These are phyloP conservation scores for Coffea eugenioides DNA, from an alignment of 257 asterid genomes.

Conservation along the genomic window DNA sequence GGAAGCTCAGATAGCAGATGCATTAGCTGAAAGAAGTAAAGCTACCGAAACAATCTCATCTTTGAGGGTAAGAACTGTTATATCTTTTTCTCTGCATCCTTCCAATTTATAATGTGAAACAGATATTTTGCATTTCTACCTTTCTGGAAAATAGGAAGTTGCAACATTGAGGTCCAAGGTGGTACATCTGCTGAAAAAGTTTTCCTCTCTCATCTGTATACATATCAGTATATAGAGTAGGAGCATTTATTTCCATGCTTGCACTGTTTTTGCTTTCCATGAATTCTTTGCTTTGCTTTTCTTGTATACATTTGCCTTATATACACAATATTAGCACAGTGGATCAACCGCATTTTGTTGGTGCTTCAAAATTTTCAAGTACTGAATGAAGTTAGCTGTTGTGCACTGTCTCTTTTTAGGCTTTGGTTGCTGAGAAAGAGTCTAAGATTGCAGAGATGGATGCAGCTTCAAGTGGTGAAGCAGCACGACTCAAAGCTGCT, in stretches of 20 bases:
- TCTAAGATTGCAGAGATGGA: constrained; percentile 93
- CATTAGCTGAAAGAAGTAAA: constrained; percentile 72
- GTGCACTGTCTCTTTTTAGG: constrained; percentile 39
- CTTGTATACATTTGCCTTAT: neutral
- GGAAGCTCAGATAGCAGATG: constrained; percentile 84
- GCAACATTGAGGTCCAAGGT: neutral
- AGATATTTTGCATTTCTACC: neutral
- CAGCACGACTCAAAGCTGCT: constrained; percentile 86
- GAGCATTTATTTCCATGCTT: neutral
- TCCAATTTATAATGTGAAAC: neutral
- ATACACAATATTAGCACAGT: constrained; percentile 4
- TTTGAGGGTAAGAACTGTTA: constrained; percentile 59
- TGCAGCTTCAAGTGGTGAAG: constrained; percentile 98
- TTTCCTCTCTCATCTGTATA: neutral
- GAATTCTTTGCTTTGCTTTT: neutral
- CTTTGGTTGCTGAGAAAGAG: constrained; percentile 73
- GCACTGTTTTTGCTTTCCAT: neutral
- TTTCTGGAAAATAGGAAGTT: neutral
- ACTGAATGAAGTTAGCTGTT: constrained; percentile 19
- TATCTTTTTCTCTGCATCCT: constrained; percentile 15
- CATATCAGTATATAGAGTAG: neutral
- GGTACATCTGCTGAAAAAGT: neutral
- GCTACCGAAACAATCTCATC: constrained; percentile 82
- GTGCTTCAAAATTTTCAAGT: constrained; percentile 20
- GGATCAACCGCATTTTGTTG: constrained; percentile 9